Percentiles rank a stretch among this genome's conserved stretches.
Conservation (phyloP, 768 basidiomycete species). For the Saitozyma podzolica region DNA sequence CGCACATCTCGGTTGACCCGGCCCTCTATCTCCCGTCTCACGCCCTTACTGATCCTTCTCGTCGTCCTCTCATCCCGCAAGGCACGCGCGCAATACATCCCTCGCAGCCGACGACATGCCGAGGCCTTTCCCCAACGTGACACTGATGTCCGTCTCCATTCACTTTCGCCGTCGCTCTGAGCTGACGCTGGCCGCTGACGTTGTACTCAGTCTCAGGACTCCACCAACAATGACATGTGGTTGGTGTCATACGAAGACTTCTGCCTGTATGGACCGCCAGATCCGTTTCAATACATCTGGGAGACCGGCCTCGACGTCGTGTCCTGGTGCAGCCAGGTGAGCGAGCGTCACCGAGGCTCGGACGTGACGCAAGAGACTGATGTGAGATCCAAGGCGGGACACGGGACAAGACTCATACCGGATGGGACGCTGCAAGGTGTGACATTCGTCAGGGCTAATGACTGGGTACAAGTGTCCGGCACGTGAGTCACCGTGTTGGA, state of each 20-base stretch:
- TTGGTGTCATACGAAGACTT: constrained; percentile 25
- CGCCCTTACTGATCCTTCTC: no score
- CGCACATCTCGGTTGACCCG: no score
- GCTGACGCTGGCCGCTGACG: no score
- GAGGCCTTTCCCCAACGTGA: no score
- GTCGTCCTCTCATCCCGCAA: no score
- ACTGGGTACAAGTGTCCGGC: constrained; percentile 45
- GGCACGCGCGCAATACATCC: no score
- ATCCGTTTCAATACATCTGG: constrained; percentile 22
- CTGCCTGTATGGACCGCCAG: constrained; percentile 35
- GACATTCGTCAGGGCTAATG: constrained; percentile 41
- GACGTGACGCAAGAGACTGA: neutral
- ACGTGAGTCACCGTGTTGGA: constrained; percentile 26
- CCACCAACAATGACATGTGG: constrained; percentile 7
- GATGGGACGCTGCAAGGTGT: constrained; percentile 45
- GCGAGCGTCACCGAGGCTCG: constrained; percentile 1
- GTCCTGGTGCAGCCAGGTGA: constrained; percentile 41
- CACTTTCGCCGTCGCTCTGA: no score
- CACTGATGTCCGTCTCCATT: no score
- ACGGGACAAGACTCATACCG: constrained; percentile 38
- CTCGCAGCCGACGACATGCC: no score
- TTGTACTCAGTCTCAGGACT: neutral
- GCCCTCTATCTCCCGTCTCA: no score
- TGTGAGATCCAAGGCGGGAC: constrained; percentile 13
- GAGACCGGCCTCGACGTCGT: constrained; percentile 27